These are phyloP conservation scores for Emergomyces pasteurianus DNA, from an alignment of 2,329 filamentous ascomycete genomes.

Conservation along the genomic window DNA sequence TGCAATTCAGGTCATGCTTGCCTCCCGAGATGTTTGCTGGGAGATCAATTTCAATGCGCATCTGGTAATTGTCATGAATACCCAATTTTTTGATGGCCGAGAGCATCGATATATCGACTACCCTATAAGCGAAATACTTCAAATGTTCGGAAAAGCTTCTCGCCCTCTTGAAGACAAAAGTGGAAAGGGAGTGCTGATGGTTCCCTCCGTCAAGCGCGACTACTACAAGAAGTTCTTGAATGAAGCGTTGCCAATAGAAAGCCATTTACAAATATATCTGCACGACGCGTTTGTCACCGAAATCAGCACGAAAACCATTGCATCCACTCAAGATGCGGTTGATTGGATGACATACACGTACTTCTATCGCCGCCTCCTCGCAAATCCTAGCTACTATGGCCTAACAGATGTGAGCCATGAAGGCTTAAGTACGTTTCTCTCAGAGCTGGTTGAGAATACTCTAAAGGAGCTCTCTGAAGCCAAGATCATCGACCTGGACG, in stretches of 20 bases:
- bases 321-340: conserved; percentile 90
- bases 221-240: conserved; percentile 99
- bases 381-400: conserved; percentile 94
- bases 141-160: conserved; percentile 95
- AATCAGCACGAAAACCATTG: conserved; percentile 90
- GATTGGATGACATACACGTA: conserved; percentile 99
- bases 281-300: conserved; percentile 96
- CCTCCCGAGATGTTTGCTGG: conserved; percentile 88
- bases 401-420: conserved; percentile 81
- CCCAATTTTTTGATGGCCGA: conserved; percentile 90
- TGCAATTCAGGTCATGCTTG: conserved; percentile 74
- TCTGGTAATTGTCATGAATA: conserved; percentile 91
- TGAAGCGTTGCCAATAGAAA: conserved; percentile 90
- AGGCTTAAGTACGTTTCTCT: conserved; percentile 84
- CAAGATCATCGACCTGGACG: conserved; percentile 91
- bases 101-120: conserved; percentile 98
- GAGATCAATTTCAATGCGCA: conserved; percentile 81
- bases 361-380: conserved; percentile 87
- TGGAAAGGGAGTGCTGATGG: conserved; percentile 89
- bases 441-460: conserved; percentile 86
- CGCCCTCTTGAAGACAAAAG: conserved; percentile 66
- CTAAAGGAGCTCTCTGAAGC: conserved; percentile 82
- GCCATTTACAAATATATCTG: conserved; percentile 78
- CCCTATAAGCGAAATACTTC: conserved; percentile 80
- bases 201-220: conserved; percentile 84